These are phyloP conservation scores for Lobosporangium transversale DNA, from an alignment of 192 early-diverging fungal genomes.

Conservation along the genomic window DNA sequence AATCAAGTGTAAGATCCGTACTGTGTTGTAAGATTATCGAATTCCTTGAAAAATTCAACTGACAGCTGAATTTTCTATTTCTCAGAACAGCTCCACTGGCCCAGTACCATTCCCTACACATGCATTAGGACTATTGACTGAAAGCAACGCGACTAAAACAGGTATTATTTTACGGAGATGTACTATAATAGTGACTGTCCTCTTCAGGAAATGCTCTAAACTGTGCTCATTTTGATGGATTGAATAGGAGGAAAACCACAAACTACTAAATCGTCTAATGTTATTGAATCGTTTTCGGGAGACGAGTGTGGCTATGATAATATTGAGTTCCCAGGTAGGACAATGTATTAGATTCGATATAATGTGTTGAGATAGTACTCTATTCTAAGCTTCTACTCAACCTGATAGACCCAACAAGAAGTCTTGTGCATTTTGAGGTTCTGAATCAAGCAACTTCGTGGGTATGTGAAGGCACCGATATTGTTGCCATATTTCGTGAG, in stretches of 20 bases:
- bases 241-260: too few species aligned
- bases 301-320: slow-evolving; percentile 4
- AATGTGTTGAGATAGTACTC: too few species aligned
- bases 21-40: too few species aligned
- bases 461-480: slow-evolving; percentile 5
- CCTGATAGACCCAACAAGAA: slow-evolving; percentile 5
- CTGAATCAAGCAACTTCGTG: slow-evolving; percentile 9
- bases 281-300: slow-evolving; percentile 1
- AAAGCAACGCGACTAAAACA: neutral
- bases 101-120: neutral
- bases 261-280: too few species aligned
- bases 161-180: neutral
- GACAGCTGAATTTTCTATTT: neutral
- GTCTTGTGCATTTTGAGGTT: neutral
- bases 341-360: too few species aligned
- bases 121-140: too few species aligned
- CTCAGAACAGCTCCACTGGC: neutral
- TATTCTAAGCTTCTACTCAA: neutral
- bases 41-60: too few species aligned
- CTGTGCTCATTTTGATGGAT: too few species aligned
- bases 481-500: slow-evolving; percentile 6
- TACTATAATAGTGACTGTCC: too few species aligned
- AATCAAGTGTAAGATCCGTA: slow-evolving; percentile 8
- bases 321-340: too few species aligned
- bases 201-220: too few species aligned